These are phyloP conservation scores for Yamadazyma dushanensis DNA, from an alignment of 1,139 yeast genomes.

Conservation along the genomic window DNA sequence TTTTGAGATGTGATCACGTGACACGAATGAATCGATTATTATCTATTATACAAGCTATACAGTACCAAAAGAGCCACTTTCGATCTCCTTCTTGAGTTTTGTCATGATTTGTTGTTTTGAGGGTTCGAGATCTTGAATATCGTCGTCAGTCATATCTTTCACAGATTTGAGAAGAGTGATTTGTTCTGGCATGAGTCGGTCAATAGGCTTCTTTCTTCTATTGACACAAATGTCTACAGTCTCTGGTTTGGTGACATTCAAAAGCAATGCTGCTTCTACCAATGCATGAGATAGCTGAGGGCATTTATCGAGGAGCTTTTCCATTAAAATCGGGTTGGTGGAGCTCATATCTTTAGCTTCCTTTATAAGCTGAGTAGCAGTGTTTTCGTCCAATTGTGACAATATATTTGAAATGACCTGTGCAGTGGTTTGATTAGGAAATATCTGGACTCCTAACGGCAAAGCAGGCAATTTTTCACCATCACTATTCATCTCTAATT, in stretches of 20 bases:
- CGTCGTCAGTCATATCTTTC: constrained; percentile 61
- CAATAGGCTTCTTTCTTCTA: constrained; percentile 34
- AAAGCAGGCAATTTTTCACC: constrained; percentile 39
- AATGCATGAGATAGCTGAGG: constrained; percentile 83
- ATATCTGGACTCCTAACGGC: constrained; percentile 53
- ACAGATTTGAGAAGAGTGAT: constrained; percentile 54
- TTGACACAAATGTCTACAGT: constrained; percentile 48
- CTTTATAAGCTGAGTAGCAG: constrained; percentile 54
- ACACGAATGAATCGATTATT: not conserved
- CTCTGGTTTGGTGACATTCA: constrained; percentile 58
- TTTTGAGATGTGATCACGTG: constrained; percentile 4
- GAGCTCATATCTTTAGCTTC: constrained; percentile 67
- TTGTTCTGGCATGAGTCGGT: constrained; percentile 50
- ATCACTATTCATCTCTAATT: constrained; percentile 18
- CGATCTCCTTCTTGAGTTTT: constrained; percentile 41
- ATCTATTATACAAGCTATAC: constrained; percentile 9
- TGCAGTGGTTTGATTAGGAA: constrained; percentile 52
- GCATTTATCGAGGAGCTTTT: constrained; percentile 60
- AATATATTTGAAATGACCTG: constrained; percentile 64
- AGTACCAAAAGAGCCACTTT: constrained; percentile 48
- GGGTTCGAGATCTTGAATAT: constrained; percentile 58
- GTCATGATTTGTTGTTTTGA: constrained; percentile 48
- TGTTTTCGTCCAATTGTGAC: constrained; percentile 55
- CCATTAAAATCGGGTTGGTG: constrained; percentile 63
- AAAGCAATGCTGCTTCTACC: constrained; percentile 69